Percentiles rank a stretch among this genome's conserved stretches.
phyloP scores from a whole-genome alignment of 192 early-diverging fungal genomes.

The Backusella sp. region DNA sequence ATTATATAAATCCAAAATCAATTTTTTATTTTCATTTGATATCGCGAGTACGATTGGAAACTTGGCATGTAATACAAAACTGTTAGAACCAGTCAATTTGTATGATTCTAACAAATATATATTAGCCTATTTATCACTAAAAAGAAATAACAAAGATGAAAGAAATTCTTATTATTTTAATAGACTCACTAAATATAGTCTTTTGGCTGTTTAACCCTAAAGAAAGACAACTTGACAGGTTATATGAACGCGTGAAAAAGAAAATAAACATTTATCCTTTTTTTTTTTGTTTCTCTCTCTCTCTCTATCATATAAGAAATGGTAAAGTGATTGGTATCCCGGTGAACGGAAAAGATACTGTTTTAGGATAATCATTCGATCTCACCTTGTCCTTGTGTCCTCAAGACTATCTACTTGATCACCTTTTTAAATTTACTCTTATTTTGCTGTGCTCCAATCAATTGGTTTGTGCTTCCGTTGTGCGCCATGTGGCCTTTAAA shows the following conservation, averaged over 20 bases:
- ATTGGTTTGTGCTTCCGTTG: background rate
- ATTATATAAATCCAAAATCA: background rate
- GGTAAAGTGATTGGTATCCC: background rate
- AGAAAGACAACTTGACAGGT: background rate
- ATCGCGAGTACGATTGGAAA: background rate
- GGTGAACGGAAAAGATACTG: slow-evolving; percentile 1
- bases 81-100: background rate
- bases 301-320: too few relatives aligned
- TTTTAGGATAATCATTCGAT: slow-evolving; percentile 3
- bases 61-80: background rate
- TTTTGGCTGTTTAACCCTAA: too few relatives aligned
- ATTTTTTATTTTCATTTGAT: background rate
- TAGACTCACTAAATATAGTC: too few relatives aligned
- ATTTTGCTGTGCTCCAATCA: background rate
- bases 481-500: slow-evolving; percentile 8
- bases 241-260: background rate
- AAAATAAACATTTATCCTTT: background rate
- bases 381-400: slow-evolving; percentile 4
- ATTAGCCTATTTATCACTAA: background rate
- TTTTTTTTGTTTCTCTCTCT: background rate
- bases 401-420: background rate
- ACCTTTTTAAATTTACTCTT: slow-evolving; percentile 2
- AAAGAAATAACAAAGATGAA: background rate
- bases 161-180: background rate
- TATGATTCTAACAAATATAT: background rate